Conservation (phyloP, 257 asterid species). For the Apocynum venetum region DNA sequence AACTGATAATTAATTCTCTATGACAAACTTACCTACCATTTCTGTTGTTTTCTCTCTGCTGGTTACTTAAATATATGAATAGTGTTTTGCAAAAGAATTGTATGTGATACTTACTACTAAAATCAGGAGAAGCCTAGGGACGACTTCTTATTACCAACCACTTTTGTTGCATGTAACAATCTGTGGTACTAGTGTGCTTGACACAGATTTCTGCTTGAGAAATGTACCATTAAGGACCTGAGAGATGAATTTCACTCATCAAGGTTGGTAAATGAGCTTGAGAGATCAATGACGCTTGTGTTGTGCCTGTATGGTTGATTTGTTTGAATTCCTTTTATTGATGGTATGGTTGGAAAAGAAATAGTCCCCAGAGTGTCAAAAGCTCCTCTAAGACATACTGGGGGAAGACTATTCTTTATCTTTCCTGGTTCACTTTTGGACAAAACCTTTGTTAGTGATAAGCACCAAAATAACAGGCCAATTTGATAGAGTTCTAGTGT, state of each 20-base stretch:
- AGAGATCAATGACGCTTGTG: not conserved
- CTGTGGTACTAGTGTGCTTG: not conserved
- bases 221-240: not conserved
- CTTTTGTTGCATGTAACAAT: not conserved
- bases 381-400: not conserved
- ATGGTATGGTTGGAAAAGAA: not conserved
- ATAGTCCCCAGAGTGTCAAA: not conserved
- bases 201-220: not conserved
- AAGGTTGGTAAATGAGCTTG: not conserved
- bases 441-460: not conserved
- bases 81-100: not conserved
- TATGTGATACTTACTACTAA: not conserved
- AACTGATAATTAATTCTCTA: not conserved
- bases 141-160: not conserved
- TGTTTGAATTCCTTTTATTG: not conserved
- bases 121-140: not conserved
- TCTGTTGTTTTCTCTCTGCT: not conserved
- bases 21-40: not conserved
- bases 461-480: not conserved
- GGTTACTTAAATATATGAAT: not conserved
- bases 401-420: not conserved
- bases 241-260: not conserved
- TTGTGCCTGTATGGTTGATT: not conserved
- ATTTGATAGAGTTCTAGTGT: not conserved
- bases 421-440: not conserved